Base-by-base conservation (phyloP, 176 grass and related monocot species). In the Zea luxurians region DNA sequence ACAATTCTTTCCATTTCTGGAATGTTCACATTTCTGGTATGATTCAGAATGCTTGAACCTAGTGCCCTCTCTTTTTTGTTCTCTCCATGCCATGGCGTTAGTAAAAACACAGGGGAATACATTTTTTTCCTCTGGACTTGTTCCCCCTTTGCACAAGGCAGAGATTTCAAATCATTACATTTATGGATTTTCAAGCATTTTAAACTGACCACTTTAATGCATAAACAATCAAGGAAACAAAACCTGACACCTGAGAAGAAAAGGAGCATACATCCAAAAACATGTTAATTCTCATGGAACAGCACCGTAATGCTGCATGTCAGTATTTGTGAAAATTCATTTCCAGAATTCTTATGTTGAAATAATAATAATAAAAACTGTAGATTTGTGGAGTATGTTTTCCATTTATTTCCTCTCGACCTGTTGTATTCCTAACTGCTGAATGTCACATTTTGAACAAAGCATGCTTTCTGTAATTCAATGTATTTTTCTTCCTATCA, bases 21-120 rank as follows among this genome's bases (percentile, higher is more conserved):
- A n/a, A 74, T 86, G 82, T 98, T 98, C 74, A 90, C 87, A 79
- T 94, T 94, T 98, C 82, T 98, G 91, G 95, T 98, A 98, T 84
- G 85, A 70, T 42, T 73, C 9, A 67, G 42, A 86, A 78, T 85
- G 20, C 11, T 12, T 48, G 63, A 70, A 52, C 21, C 15, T 81
- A 66, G 6, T n/a, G 3, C 65, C 48, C 76, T 82, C 36, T 77
- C 7, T 89, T 12, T 63, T 59, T 2, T 0, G 61, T 41, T 62
- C 85, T 13, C 48, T 74, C 16, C 1, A 49, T 76, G 68, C 20
- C 44, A 3, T 83, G 37, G 13, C 4, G 15, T 21, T 64, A 84
- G 17, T 68, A 59, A 54, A 77, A 27, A 17, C 9, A 42, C 3
- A 8, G 15, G 50, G 34, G 65, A 41, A 10, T 11, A 10, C 46